Percentiles rank a stretch among this genome's conserved stretches.
phyloP scores from a whole-genome alignment of 1,284 basidiomycete species.

The Quambalaria eucalypti region DNA sequence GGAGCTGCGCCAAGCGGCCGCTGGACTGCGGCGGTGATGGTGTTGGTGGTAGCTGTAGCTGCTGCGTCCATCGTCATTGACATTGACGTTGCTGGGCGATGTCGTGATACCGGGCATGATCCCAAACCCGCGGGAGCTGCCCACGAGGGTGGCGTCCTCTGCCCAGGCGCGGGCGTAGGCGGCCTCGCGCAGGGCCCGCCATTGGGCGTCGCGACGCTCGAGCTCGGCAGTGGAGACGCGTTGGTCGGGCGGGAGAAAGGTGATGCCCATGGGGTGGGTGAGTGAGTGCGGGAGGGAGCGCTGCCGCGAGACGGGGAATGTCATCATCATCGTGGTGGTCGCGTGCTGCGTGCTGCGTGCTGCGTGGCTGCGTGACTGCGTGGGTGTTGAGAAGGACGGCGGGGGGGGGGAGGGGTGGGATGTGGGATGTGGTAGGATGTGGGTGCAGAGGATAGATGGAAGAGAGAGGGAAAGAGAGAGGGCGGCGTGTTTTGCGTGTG shows the following conservation, averaged over 20 bases:
- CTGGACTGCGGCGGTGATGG: too few species aligned
- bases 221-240: constrained; percentile 32
- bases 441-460: not conserved
- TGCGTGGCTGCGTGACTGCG: not conserved
- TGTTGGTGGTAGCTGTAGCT: too few species aligned
- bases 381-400: not conserved
- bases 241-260: constrained; percentile 26
- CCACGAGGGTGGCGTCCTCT: constrained; percentile 34
- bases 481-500: too few species aligned
- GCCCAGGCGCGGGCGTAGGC: constrained; percentile 26
- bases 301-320: not conserved
- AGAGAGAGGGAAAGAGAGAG: too few species aligned
- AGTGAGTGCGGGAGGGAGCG: constrained; percentile 4
- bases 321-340: not conserved
- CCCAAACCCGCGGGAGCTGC: not conserved
- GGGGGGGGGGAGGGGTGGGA: too few species aligned
- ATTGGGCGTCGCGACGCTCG: constrained; percentile 27
- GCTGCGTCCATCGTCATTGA: too few species aligned
- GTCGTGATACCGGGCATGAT: too few species aligned
- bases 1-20: too few species aligned
- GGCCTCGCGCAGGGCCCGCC: constrained; percentile 25
- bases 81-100: too few species aligned
- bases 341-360: not conserved
- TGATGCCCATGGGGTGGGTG: constrained; percentile 23
- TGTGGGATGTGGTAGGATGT: not conserved